These are phyloP conservation scores for Aureobasidium vineae DNA, from an alignment of 2,329 filamentous ascomycete genomes.

Conservation along the genomic window DNA sequence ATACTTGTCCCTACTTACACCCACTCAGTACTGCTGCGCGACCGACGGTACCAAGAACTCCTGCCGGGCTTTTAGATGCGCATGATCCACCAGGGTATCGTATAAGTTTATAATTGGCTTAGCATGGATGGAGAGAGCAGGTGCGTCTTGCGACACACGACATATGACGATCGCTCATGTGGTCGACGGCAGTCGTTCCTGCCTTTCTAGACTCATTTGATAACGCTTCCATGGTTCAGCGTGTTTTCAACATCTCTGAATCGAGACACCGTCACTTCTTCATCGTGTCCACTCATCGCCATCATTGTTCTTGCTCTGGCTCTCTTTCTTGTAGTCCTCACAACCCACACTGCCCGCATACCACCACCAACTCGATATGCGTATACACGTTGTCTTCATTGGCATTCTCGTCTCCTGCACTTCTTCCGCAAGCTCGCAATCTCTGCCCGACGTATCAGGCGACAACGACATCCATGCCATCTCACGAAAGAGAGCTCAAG, in stretches of 20 bases:
- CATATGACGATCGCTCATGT: not conserved
- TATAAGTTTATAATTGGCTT: not conserved
- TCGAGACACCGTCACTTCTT: not conserved
- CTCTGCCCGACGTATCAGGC: not conserved
- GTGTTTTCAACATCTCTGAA: too few species aligned
- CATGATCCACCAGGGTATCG: not conserved
- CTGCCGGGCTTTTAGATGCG: not conserved
- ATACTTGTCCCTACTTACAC: not conserved
- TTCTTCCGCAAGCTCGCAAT: not conserved
- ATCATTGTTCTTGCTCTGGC: not conserved
- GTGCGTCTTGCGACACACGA: not conserved
- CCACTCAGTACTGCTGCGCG: not conserved
- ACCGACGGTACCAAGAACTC: not conserved
- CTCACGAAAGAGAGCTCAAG: slow-evolving; percentile 36
- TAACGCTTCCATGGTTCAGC: not conserved
- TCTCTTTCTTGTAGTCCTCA: not conserved
- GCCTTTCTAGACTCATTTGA: not conserved
- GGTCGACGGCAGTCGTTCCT: not conserved
- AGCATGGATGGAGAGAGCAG: not conserved
- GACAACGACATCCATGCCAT: not conserved
- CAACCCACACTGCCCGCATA: too few species aligned
- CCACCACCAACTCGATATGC: not conserved
- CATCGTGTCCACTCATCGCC: not conserved
- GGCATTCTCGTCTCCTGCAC: not conserved
- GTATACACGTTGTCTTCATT: not conserved